Conservation (phyloP, 495 filamentous ascomycete species). For the Trichocladium antarcticum region DNA sequence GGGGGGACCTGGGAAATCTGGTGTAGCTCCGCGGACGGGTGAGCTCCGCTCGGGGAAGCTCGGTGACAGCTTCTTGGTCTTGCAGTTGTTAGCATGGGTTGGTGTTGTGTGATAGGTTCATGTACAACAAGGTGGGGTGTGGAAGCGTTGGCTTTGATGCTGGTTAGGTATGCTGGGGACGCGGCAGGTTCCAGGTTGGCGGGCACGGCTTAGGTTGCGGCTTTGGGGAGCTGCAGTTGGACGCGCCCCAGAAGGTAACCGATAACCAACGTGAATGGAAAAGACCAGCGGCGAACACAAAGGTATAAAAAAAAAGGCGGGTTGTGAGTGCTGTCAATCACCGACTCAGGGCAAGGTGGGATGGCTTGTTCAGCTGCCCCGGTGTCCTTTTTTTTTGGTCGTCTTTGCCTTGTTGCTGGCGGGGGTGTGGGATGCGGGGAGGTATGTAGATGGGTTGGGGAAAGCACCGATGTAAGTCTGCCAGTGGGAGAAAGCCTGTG, state of each 20-base stretch:
- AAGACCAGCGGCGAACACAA: too few species aligned
- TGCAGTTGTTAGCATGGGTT: slow-evolving; percentile 28
- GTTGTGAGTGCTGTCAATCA: too few species aligned
- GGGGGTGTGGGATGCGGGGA: neutral
- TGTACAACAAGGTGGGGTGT: slow-evolving; percentile 9
- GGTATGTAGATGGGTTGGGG: neutral
- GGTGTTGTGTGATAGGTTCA: slow-evolving; percentile 11
- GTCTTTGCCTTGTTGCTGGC: neutral
- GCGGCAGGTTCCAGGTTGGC: neutral
- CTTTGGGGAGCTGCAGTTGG: neutral
- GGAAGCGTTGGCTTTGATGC: neutral
- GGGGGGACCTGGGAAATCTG: slow-evolving; percentile 14
- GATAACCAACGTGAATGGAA: neutral
- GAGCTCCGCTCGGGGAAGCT: slow-evolving; percentile 29
- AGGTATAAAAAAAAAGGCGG: too few species aligned
- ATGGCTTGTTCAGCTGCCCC: too few species aligned
- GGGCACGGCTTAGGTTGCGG: neutral
- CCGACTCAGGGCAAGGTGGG: too few species aligned
- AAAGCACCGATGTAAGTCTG: slow-evolving; percentile 3
- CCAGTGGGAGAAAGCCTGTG: neutral
- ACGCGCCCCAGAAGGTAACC: neutral
- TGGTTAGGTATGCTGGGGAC: neutral
- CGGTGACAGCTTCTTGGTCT: slow-evolving; percentile 25
- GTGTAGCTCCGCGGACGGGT: slow-evolving; percentile 20
- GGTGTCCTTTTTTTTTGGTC: neutral